Conservation (phyloP, 257 asterid species). For the Scutellaria galericulata region DNA sequence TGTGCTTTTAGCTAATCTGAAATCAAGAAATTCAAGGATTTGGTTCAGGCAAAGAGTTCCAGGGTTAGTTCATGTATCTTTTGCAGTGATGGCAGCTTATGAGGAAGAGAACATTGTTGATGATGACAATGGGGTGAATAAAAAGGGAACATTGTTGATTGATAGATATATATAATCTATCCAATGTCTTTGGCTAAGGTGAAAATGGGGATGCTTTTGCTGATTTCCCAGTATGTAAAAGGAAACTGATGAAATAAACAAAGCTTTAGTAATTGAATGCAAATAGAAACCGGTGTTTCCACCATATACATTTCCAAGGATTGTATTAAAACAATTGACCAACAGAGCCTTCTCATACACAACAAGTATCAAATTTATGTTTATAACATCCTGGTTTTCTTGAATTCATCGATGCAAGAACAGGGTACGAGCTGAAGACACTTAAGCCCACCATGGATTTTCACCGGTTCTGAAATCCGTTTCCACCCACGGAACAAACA, state of each 20-base stretch:
- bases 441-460: conserved; percentile 86
- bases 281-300: background rate
- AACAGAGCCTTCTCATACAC: background rate
- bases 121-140: background rate
- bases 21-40: conserved; percentile 45
- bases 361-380: conserved; percentile 14
- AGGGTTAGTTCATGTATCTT: background rate
- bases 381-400: conserved; percentile 34
- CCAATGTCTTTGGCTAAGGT: conserved; percentile 29
- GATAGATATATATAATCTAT: conserved; percentile 9
- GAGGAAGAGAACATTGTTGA: background rate
- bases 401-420: conserved; percentile 18
- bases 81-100: background rate
- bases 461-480: conserved; percentile 96
- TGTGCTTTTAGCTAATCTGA: conserved; percentile 35
- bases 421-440: conserved; percentile 11
- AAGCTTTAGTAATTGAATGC: background rate
- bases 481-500: conserved; percentile 91
- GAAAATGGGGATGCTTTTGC: conserved; percentile 25
- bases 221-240: background rate
- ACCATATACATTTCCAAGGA: conserved; percentile 15
- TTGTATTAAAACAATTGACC: background rate
- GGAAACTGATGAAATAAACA: background rate
- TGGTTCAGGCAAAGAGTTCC: conserved; percentile 18
- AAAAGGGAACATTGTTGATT: background rate